Base-by-base conservation (phyloP, 495 filamentous ascomycete species). In the Penicillium flavigenum region DNA sequence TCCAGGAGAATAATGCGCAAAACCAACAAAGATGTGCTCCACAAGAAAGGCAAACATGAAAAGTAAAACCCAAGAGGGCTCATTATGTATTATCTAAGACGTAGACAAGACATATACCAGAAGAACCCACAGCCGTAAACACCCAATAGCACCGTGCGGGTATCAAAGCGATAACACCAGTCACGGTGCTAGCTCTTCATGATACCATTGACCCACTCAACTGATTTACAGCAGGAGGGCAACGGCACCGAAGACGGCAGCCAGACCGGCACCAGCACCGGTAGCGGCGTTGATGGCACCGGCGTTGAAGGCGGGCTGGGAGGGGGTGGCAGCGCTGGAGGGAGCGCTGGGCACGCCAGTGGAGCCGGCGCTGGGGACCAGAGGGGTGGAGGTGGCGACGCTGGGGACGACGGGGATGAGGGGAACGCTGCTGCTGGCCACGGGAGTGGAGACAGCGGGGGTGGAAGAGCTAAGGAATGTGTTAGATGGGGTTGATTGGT, bases 141-240 rank as follows among this genome's bases (percentile, higher is more conserved):
- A 50, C 55, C 59, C 51, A 24, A 44, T 36, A 55, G 53, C 53
- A 55, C n/a, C 22, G 43, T 11, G 31, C 3, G 14, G 29, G 10
- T 22, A 51, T 29, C 36, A 31, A n/a, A 24, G 24, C 42, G 36
- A 36, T 17, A 36, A 44, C 48, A 48, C 26, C 42, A 44, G 38
- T 27, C 45, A 43, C 26, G 51, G 45, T 47, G 31, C 63, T 55
- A 54, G 45, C 44, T 32, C 50, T 39, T 45, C 51, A 48, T 42
- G 47, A 58, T 47, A 26, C 39, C 26, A 29, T 56, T 60, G 19
- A 16, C 14, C 51, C 31, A 39, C 57, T 63, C 19, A 57, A 32
- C 43, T 36, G 42, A 47, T 78, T 89, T 93, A 93, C 80, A 92
- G 83, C 68, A 88, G 66, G 75, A 84, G 82, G 68, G 87, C 89